A percentile compares a stretch with the other conserved stretches of the same genome.
Evolutionary conservation across 108 stramenopile species (phyloP).

Genomic region (Licmophora abbreviata): DNA sequence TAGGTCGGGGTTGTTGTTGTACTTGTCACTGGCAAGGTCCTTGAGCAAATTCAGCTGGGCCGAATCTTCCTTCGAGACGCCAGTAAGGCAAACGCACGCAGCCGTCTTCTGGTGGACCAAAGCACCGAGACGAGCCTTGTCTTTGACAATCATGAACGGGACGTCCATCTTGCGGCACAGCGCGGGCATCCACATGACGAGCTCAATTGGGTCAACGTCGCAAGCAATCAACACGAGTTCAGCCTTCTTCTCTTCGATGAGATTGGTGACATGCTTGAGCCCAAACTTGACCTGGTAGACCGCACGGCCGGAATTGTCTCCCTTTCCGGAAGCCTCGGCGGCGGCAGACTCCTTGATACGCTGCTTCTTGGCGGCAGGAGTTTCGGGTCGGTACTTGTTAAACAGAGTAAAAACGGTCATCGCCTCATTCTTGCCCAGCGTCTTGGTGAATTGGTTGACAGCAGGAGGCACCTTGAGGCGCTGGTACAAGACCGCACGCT

Average conservation of each 20-base stretch:
- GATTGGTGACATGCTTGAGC: constrained; percentile 97
- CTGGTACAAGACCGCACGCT: constrained; percentile 96
- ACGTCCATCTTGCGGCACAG: constrained; percentile 99
- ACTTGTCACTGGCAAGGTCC: constrained; percentile 84
- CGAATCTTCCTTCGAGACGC: constrained; percentile 89
- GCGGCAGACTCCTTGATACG: constrained; percentile 95
- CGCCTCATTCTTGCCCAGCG: constrained; percentile 96
- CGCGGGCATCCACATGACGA: constrained; percentile 98
- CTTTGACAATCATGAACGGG: constrained; percentile 99
- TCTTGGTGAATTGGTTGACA: constrained; percentile 98
- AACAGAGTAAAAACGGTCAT: constrained; percentile 94
- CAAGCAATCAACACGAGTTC: constrained; percentile 95
- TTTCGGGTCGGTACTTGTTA: constrained; percentile 98
- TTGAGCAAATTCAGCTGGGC: constrained; percentile 75
- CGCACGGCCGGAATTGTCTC: constrained; percentile 56
- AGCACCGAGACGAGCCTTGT: constrained; percentile 97
- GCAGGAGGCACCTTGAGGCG: constrained; percentile 98
- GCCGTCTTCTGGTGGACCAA: constrained; percentile 96
- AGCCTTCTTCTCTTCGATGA: constrained; percentile 99
- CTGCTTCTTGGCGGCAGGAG: constrained; percentile 93
- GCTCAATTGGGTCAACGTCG: constrained; percentile 98
- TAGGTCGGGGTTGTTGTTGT: constrained; percentile 89
- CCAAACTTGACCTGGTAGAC: constrained; percentile 92
- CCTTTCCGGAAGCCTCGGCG: constrained; percentile 75
- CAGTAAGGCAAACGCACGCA: constrained; percentile 82